Base-by-base conservation (phyloP, 2,329 filamentous ascomycete species). In the Epichloe aotearoae region DNA sequence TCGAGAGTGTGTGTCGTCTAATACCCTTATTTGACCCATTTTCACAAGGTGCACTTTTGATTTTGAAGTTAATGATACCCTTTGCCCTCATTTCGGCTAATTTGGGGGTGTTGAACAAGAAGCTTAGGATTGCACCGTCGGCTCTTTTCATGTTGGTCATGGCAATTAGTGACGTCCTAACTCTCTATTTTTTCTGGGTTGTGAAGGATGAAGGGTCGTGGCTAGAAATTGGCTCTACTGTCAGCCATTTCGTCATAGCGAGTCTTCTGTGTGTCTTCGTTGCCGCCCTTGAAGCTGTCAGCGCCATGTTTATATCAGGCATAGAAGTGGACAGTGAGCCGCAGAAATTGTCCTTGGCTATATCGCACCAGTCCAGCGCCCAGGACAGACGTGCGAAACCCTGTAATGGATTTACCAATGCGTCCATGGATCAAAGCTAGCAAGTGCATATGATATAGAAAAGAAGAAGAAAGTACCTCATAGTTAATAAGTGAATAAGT, bases 171-270 rank as follows among this genome's bases (percentile, higher is more conserved):
- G 93, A 98, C 64, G 80, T 95, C 47, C 75, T 97, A 64, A 97
- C 93, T 3, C 74, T 98, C 49, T 88, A 93, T 61, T 98, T 98
- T 98, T 98, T 98, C 70, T 98, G 88, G 82, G 88, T 95, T 60
- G 93, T 98, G 44, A 86, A 86, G 61, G 93, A 98, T 59, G 93
- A 98, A 64, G 93, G 93, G 0, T 93, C 86, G 20, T 98, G 93
- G 93, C 70, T 98, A 53, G 93, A 98, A 64, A 98, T 98, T 63
- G 93, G 93, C 34, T 95, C 88, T 30, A 96, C 88, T 3, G 98
- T 98, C 57, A 95, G 82, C 61, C 90, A 97, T 65, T 98, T 97
- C 67, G 82, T 83, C 54, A 97, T 98, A 69, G 91, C 89, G 17
- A 96, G 88, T 66, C 66, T 88, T 58, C 64, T 97, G 43, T 93